Evolutionary conservation across 2,329 filamentous ascomycete genomes (phyloP), one percentile per base, ranked within the genome.

Genomic region (Neobulgaria alba): DNA sequence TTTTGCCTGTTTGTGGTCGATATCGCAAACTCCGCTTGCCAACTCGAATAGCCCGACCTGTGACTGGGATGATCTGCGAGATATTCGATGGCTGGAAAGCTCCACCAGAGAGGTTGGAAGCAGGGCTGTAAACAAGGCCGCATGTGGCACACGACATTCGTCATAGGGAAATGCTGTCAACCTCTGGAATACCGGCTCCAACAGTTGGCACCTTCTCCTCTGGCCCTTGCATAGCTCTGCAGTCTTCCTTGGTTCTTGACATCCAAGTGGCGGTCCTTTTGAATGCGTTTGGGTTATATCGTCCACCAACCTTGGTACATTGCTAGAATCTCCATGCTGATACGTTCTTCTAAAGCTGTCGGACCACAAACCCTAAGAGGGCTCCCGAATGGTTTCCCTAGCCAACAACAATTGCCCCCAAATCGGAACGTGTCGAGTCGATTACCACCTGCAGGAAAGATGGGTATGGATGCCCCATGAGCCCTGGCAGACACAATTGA

Each of bases 371-470:
- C 73, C 56, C 60, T 81, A 54, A 73, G 77, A 53, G 73, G 75
- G 54, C 71, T 81, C 63, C 76, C 76, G 39, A 69, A 68, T 54
- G 72, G 71, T 48, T 81, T 79, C 59, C 69, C 68, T 50, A 67
- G 67, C 53, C 75, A 77, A 53, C 75, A 75, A 60, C 74, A 75
- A 60, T 48, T 58, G 39, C 68, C 68, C 43, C 76, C 77, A 54
- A 70, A 69, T 50, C 69, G 77, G 57, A 65, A 67, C 48, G 71
- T 71, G 31, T 69, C 76, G 39, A 74, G 61, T 59, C 71, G 77
- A 57, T 66, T 82, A 70, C 76, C 75, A 43, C 75, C 75, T 40
- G 79, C 77, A 53, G 76, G 76, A 41, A 82, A 82, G 62, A 63
- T 79, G 68, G 73, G 77, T 81, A 69, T 60, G 67, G 55, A 40